Conservation (phyloP, 495 filamentous ascomycete species). For the Pseudoneurospora amorphoporcata region DNA sequence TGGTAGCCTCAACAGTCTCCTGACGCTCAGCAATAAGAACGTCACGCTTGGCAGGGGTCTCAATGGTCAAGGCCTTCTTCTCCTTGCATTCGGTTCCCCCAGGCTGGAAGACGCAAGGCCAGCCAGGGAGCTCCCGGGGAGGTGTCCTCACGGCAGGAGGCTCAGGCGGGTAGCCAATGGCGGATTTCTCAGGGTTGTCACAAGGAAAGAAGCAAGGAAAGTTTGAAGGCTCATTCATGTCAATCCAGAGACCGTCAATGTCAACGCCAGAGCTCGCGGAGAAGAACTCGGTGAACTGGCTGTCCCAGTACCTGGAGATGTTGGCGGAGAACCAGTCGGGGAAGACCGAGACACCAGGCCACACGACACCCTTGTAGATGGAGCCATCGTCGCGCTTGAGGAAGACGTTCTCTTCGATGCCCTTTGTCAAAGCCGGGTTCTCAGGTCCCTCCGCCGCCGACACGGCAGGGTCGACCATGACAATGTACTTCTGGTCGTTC, state of each 20-base stretch:
- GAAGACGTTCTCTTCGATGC: constrained; percentile 52
- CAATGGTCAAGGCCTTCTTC: background rate
- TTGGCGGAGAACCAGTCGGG: constrained; percentile 76
- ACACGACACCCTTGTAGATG: constrained; percentile 69
- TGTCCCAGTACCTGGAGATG: constrained; percentile 61
- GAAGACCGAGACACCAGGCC: constrained; percentile 72
- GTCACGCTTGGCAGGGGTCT: background rate
- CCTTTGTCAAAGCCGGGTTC: constrained; percentile 56
- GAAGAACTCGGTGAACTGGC: constrained; percentile 65
- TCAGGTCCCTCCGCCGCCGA: constrained; percentile 57
- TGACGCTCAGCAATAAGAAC: background rate
- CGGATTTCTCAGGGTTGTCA: constrained; percentile 43
- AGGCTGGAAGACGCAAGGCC: constrained; percentile 62
- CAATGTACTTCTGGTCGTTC: constrained; percentile 66
- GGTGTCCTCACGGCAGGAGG: constrained; percentile 53
- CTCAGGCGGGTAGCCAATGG: constrained; percentile 52
- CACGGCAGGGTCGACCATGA: constrained; percentile 85
- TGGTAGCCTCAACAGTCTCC: background rate
- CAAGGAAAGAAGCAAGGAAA: constrained; percentile 70
- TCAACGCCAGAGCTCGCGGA: constrained; percentile 53
- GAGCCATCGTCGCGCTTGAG: constrained; percentile 53
- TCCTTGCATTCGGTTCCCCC: constrained; percentile 23
- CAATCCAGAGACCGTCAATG: constrained; percentile 83
- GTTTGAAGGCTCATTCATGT: constrained; percentile 64
- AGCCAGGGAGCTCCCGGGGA: constrained; percentile 55